These are phyloP conservation scores for Fragosphaeria purpurea DNA, from an alignment of 2,329 filamentous ascomycete genomes.

Conservation along the genomic window DNA sequence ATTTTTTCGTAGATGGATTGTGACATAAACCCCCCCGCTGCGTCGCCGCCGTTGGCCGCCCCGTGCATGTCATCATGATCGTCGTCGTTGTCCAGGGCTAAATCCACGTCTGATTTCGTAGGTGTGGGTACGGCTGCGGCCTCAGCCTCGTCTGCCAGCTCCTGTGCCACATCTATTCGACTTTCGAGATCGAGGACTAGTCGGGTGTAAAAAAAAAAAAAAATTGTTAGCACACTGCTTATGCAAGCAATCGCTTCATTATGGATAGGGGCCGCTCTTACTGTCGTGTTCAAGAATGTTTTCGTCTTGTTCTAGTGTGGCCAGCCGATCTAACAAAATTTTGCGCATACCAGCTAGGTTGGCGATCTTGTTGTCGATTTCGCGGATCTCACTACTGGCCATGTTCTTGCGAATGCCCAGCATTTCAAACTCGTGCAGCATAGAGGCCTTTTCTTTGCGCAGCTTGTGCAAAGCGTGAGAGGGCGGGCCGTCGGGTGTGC, in stretches of 20 bases:
- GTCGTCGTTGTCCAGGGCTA: slow-evolving; percentile 40
- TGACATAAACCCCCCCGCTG: slow-evolving; percentile 69
- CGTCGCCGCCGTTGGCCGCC: slow-evolving; percentile 13
- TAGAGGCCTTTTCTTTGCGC: slow-evolving; percentile 66
- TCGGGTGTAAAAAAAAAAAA: slow-evolving; percentile 11
- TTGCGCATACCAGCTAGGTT: slow-evolving; percentile 89
- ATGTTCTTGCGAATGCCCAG: slow-evolving; percentile 91
- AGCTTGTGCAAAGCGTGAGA: slow-evolving; percentile 57
- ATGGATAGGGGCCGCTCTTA: slow-evolving; percentile 29
- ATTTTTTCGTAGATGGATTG: slow-evolving; percentile 95
- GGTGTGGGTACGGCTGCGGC: slow-evolving; percentile 42
- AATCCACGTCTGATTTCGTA: slow-evolving; percentile 43
- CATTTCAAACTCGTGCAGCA: slow-evolving; percentile 84
- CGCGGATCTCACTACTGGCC: slow-evolving; percentile 89
- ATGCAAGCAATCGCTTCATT: slow-evolving; percentile 14
- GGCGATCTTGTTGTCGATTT: slow-evolving; percentile 93
- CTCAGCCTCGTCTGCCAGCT: slow-evolving; percentile 48
- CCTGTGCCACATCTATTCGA: slow-evolving; percentile 51
- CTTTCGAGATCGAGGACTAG: slow-evolving; percentile 53
- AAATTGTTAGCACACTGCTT: not conserved
- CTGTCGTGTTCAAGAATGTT: slow-evolving; percentile 79
- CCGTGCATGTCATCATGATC: slow-evolving; percentile 17
- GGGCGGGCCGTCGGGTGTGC: slow-evolving; percentile 39
- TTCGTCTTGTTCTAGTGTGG: slow-evolving; percentile 82
- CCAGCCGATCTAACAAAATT: slow-evolving; percentile 80